Base-by-base conservation (phyloP, 306 rosid genomes). In the Carpinus viminea region DNA sequence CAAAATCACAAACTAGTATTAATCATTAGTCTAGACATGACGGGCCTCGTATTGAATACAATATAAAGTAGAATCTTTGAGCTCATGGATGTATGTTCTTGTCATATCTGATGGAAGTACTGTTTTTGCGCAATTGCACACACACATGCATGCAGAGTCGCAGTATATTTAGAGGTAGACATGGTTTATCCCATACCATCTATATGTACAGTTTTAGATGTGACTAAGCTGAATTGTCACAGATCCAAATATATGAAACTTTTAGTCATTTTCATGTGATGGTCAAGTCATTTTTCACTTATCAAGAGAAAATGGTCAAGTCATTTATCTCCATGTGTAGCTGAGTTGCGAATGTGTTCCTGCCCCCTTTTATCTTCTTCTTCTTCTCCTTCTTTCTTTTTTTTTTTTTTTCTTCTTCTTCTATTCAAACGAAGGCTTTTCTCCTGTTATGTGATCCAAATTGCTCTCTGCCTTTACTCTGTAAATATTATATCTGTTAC, bases 331-430 rank as follows among this genome's bases (percentile, higher is more conserved):
- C 28, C 62, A n/a, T 46, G 36, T n/a, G 4, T 8, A 50, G 52
- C 52, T 48, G 53, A 47, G 79, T 12, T 51, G 28, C 53, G 76
- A 46, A 53, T 68, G 31, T 72, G 74, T 73, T 13, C 5, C 70
- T 38, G 2, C 20, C 3, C 20, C 47, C 20, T 7, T 7, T 1
- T 46, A 1, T n/a, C 13, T 8, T 52, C 52, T n/a, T n/a, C n/a
- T n/a, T n/a, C n/a, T n/a, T n/a, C n/a, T n/a, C n/a, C n/a, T n/a
- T n/a, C n/a, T n/a, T n/a, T n/a, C n/a, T n/a, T n/a, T n/a, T n/a
- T n/a, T n/a, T n/a, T n/a, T n/a, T n/a, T n/a, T n/a, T 41, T 11
- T 11, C 3, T 11, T 8, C 26, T 36, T 66, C 38, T 9, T 56
- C 4, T 38, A 59, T 41, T 41, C 45, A 41, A 41, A 41, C 45